Evolutionary conservation across 2,329 filamentous ascomycete genomes (phyloP).

Genomic region (Sporothrix euskadiensis): DNA sequence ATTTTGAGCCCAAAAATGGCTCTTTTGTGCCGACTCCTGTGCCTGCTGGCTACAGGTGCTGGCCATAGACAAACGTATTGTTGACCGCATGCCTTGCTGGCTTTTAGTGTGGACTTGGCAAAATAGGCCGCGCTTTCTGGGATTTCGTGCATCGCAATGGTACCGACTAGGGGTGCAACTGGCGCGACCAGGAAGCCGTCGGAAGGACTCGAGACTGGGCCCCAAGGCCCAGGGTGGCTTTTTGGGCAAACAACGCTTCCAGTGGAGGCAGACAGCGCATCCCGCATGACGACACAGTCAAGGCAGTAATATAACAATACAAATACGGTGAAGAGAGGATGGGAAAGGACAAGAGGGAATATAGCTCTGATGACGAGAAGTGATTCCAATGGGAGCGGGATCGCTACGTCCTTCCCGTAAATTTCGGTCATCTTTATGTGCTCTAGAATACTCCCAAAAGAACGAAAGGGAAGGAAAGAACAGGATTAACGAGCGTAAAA

Average conservation of each 20-base stretch:
- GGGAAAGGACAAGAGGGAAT: not conserved
- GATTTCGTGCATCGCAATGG: slow-evolving; percentile 6
- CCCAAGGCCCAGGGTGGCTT: not conserved
- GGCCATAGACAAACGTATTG: not conserved
- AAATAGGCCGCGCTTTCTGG: not conserved
- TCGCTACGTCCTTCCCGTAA: not conserved
- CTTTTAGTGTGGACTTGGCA: not conserved
- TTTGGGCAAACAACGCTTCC: not conserved
- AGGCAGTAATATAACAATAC: not conserved
- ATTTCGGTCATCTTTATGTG: slow-evolving; percentile 1
- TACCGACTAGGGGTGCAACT: not conserved
- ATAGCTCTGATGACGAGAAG: not conserved
- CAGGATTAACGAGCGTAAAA: not conserved
- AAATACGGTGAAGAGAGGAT: not conserved
- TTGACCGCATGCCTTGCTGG: not conserved
- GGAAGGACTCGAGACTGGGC: not conserved
- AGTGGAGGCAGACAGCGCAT: slow-evolving; percentile 11
- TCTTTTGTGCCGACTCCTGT: not conserved
- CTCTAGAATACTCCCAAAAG: not conserved
- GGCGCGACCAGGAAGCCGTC: not conserved
- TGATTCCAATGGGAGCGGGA: slow-evolving; percentile 1
- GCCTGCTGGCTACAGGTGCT: not conserved
- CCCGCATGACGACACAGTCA: slow-evolving; percentile 13
- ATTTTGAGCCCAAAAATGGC: not conserved
- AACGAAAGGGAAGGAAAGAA: not conserved